Evolutionary conservation across 306 rosid genomes (phyloP).

Genomic region (Cucurbita argyrosperma): DNA sequence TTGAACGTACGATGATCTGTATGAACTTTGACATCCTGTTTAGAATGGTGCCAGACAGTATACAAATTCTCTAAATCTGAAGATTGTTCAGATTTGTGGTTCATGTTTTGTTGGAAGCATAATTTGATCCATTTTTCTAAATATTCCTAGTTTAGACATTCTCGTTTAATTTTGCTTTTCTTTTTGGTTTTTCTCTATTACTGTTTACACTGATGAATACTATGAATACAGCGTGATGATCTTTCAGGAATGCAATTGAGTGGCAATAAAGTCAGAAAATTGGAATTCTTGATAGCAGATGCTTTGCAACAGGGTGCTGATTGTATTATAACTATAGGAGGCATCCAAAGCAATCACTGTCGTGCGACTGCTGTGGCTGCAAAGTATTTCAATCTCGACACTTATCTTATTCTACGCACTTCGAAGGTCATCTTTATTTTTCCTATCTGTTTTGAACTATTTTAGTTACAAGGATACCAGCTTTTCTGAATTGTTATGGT

Average conservation of each 20-base stretch:
- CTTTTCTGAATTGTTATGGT: not conserved
- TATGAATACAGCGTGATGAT: slow-evolving; percentile 59
- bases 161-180: not conserved
- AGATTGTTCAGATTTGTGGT: not conserved
- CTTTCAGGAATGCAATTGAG: slow-evolving; percentile 91
- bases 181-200: not conserved
- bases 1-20: not conserved
- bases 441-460: not conserved
- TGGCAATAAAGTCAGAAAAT: slow-evolving; percentile 81
- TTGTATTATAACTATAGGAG: slow-evolving; percentile 65
- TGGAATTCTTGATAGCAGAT: slow-evolving; percentile 89
- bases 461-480: not conserved
- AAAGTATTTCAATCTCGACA: slow-evolving; percentile 69
- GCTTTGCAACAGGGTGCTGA: slow-evolving; percentile 72
- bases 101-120: not conserved
- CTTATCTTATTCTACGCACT: slow-evolving; percentile 62
- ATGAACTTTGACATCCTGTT: not conserved
- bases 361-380: slow-evolving; percentile 98
- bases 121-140: not conserved
- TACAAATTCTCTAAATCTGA: not conserved
- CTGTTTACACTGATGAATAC: slow-evolving; percentile 12
- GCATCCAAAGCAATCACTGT: slow-evolving; percentile 94
- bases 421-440: slow-evolving; percentile 32
- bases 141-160: no score
- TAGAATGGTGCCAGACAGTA: not conserved